Percentiles rank a stretch among this genome's conserved stretches.
Conservation (phyloP, 2,329 filamentous ascomycete species). For the Arthroderma sp. region DNA sequence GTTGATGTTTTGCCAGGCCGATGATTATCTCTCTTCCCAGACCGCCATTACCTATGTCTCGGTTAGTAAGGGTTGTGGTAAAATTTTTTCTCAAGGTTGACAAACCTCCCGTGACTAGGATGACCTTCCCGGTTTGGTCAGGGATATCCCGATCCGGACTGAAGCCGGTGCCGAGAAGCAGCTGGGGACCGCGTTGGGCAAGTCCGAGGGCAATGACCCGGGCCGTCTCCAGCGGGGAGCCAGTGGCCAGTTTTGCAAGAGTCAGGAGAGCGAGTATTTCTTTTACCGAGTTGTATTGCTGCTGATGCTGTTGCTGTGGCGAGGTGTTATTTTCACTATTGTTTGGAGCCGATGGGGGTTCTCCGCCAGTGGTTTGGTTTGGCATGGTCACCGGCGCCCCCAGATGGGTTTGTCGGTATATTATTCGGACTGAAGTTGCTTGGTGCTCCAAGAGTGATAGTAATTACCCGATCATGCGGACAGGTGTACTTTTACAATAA, state of each 20-base stretch:
- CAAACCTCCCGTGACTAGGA: slow-evolving; percentile 40
- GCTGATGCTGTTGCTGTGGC: too few relatives aligned
- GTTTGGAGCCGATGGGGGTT: too few relatives aligned
- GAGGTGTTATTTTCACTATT: too few relatives aligned
- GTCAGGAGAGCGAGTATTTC: neutral
- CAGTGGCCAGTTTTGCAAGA: neutral
- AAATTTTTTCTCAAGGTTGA: neutral
- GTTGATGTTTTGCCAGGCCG: slow-evolving; percentile 38
- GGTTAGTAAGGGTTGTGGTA: neutral
- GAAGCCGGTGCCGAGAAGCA: slow-evolving; percentile 16
- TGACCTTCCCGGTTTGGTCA: slow-evolving; percentile 36
- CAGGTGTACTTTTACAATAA: too few relatives aligned
- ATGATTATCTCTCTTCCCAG: slow-evolving; percentile 36
- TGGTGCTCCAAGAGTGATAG: too few relatives aligned
- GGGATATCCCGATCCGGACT: slow-evolving; percentile 33
- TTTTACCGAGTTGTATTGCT: too few relatives aligned
- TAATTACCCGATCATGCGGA: too few relatives aligned
- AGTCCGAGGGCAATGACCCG: neutral
- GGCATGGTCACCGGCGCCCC: too few relatives aligned
- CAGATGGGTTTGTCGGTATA: too few relatives aligned
- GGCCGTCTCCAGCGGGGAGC: neutral
- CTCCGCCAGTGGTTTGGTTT: too few relatives aligned
- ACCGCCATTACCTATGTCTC: slow-evolving; percentile 27
- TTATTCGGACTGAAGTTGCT: too few relatives aligned
- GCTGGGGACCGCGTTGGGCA: slow-evolving; percentile 1